Base-by-base conservation (phyloP, 78 protist genomes). In the Trichosphaerium sp. region DNA sequence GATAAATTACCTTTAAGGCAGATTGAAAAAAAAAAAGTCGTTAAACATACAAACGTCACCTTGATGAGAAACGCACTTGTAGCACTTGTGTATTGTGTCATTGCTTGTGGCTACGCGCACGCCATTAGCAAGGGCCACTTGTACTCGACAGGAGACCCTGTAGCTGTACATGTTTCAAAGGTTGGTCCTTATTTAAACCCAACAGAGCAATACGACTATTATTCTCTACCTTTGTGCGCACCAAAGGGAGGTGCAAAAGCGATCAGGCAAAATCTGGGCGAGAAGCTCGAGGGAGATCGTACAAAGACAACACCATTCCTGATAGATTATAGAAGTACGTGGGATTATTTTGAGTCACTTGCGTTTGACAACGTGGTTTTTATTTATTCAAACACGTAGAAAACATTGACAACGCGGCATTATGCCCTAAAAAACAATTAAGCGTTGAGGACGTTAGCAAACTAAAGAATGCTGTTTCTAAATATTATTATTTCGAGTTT, bases 181-280 rank as follows among this genome's bases (percentile, higher is more conserved):
- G 78, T 94, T 1, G 95, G 96, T 5, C 99, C 99, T 0, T 91
- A 57, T 34, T 78, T 71, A 32, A 95, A 95, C 63, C 97, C 97
- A 32, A 57, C 89, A 21, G 99, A 93, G 65, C 75, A 88, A 14
- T 95, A 93, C 42, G 79, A 68, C 39, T 95, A 70, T 78, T 93
- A 83, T 67, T 29, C 75, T 29, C 75, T 95, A 1, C 94, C 94
- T 3, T 90, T 78, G 42, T 92, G 97, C 63, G 47, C 40, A 14
- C 93, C 93, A 2, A 35, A 49, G 11, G 11, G 23, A 35, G 32
- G n/a, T 25, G 47, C 3, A 40, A 48, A 28, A 68, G 72, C 31
- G 63, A 77, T 49, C 72, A 56, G 41, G 60, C 78, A 0, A 79
- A 75, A 29, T n/a, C 80, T 94, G 6, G 94, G 94, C 43, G 87